Evolutionary conservation across 768 basidiomycete species (phyloP), one percentile per base, ranked within the genome.

Genomic region (Piloderma croceum): DNA sequence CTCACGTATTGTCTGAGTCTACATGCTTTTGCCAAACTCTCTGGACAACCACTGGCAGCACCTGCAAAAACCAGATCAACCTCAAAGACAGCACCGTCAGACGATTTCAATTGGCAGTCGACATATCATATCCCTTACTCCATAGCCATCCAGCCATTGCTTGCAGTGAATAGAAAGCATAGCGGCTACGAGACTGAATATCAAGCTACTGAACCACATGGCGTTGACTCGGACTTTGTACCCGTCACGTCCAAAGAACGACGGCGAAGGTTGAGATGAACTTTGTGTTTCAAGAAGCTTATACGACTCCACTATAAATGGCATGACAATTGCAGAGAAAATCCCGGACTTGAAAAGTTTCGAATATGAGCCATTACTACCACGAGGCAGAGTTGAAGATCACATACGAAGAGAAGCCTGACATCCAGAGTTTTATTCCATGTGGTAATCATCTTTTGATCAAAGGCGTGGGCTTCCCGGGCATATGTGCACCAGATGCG

Each of bases 91-190:
- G 15, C 27, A 29, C 27, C 10, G 27, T 9, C 27, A 15, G 27
- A 15, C 27, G 15, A 9, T 9, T 29, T 29, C 15, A 15, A 29
- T 9, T n/a, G n/a, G n/a, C n/a, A n/a, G n/a, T n/a, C n/a, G n/a
- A n/a, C n/a, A n/a, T n/a, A n/a, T n/a, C n/a, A n/a, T n/a, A n/a
- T n/a, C n/a, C n/a, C 44, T 18, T 36, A 46, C 45, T 7, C 19
- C 11, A 33, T 48, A 48, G n/a, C 34, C 47, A 25, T 48, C 44
- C 9, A 48, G 25, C 47, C 47, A 48, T 19, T 48, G 44, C 31
- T 48, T 48, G 38, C 44, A 48, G 23, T 48, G 47, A 32, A 45
- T 48, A 3, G 44, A 41, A n/a, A 45, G 44, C 20, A 48, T 32
- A 4, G 47, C 47, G 13, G 47, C 34, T n/a, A 45, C 42, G 22